Base-by-base conservation (phyloP, 192 early-diverging fungal species). In the Jimgerdemannia flammicorona region DNA sequence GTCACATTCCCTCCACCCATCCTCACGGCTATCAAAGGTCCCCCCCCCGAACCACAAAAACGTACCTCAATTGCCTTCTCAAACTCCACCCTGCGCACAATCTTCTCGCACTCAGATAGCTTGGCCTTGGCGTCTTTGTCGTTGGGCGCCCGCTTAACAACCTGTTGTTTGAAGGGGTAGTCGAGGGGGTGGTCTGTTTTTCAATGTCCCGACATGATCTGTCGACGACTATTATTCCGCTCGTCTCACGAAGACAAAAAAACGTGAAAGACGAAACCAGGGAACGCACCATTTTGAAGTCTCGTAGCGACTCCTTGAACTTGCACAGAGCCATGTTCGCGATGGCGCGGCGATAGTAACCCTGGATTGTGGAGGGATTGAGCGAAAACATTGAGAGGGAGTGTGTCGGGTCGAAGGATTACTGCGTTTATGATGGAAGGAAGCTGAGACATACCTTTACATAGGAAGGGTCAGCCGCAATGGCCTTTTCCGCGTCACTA, bases 331-430 rank as follows among this genome's bases (percentile, higher is more conserved):
- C 93, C 87, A 96, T 91, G 71, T 96, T 89, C 4, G 94, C 97
- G 7, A 91, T 87, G 3, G 97, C 98, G 71, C 96, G 88, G 59
- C 98, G 91, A 81, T 95, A 99, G 81, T 98, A 98, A 0, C 91
- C 98, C 87, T 82, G 66, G 54, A 3, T 73, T 14, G 40, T 29
- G 11, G 41, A 14, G 44, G 14, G 72, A 19, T 29, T 9, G 29
- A 3, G 3, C 1, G 40, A 66, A 40, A 19, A 18, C 11, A 75
- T 4, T 41, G 72, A 43, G 59, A 4, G 19, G 17, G 6, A 63
- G 69, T 54, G 44, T 42, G 17, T 4, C 3, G 2, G 44, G 20
- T 3, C 19, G 18, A 59, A 66, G 18, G 40, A 40, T 9, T 6
- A 66, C 9, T 17, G 6, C 20, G 44, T 3, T 43, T 8, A 72